Percentiles rank a stretch among this genome's conserved stretches.
These are phyloP conservation scores for Eucalyptus virginea DNA, from an alignment of 345 rosid genomes.

Conservation along the genomic window DNA sequence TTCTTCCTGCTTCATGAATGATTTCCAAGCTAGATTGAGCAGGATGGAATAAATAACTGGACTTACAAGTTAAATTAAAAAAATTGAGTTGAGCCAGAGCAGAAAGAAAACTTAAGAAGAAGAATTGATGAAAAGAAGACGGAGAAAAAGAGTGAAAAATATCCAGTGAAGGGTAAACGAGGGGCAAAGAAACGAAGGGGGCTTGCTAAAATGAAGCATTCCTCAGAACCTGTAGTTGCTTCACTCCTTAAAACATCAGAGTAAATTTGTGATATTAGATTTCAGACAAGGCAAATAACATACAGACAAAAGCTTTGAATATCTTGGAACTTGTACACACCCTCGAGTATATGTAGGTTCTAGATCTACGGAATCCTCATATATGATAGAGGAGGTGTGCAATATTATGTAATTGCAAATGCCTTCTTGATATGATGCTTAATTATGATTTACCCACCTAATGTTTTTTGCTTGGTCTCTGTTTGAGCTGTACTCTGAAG, in stretches of 20 bases:
- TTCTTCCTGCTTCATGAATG: neutral
- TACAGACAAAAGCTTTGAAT: neutral
- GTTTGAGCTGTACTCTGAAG: neutral
- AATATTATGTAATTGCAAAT: neutral
- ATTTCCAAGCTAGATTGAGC: neutral
- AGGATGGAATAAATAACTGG: neutral
- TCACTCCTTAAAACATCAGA: neutral
- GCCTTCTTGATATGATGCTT: neutral
- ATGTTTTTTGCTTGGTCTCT: neutral
- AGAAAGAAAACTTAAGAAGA: neutral
- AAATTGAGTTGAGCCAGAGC: neutral
- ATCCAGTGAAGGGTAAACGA: too few species aligned
- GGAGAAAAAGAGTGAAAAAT: too few species aligned
- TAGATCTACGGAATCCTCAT: neutral
- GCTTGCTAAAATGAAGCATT: neutral
- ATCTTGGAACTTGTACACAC: neutral
- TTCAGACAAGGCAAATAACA: neutral
- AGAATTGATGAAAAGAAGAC: neutral
- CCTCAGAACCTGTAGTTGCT: neutral
- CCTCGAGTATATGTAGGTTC: neutral
- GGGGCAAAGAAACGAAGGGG: neutral
- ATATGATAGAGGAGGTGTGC: neutral
- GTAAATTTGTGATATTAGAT: neutral
- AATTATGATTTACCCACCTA: neutral
- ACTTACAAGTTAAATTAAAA: neutral